Evolutionary conservation across 345 rosid species (phyloP).

Genomic region (Salix viminalis): DNA sequence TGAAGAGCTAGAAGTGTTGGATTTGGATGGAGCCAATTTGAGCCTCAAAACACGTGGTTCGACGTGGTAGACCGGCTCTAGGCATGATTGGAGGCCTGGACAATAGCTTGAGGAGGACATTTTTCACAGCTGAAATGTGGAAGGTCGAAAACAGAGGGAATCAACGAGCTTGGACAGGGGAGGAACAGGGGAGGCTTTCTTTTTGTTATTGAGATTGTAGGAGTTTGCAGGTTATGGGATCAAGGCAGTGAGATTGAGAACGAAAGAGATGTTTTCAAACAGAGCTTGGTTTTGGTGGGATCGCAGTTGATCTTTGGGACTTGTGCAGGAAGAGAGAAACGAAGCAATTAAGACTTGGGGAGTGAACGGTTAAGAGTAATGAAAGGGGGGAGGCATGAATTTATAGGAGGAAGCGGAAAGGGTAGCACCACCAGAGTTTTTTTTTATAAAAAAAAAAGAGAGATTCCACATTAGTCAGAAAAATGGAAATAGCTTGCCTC

Average conservation of each 20-base stretch:
- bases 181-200: not conserved
- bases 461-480: not conserved
- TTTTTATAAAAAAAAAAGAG: not conserved
- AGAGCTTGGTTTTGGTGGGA: slow-evolving; percentile 1
- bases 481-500: not conserved
- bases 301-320: not conserved
- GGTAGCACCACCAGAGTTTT: not conserved
- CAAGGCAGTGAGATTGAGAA: not conserved
- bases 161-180: not conserved
- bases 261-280: not conserved
- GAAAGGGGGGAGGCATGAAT: slow-evolving; percentile 26
- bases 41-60: slow-evolving; percentile 38
- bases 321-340: not conserved
- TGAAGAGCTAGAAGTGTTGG: slow-evolving; percentile 1
- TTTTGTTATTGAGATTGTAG: not conserved
- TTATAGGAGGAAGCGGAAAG: slow-evolving; percentile 27
- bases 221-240: not conserved
- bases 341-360: not conserved
- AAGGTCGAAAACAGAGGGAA: slow-evolving; percentile 11
- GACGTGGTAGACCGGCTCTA: slow-evolving; percentile 27
- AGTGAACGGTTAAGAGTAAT: not conserved
- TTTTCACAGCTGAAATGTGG: slow-evolving; percentile 5
- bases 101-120: slow-evolving; percentile 44
- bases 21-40: slow-evolving; percentile 34
- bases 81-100: slow-evolving; percentile 52